phyloP scores from a whole-genome alignment of 768 basidiomycete species.

The Amanita brunnescens region DNA sequence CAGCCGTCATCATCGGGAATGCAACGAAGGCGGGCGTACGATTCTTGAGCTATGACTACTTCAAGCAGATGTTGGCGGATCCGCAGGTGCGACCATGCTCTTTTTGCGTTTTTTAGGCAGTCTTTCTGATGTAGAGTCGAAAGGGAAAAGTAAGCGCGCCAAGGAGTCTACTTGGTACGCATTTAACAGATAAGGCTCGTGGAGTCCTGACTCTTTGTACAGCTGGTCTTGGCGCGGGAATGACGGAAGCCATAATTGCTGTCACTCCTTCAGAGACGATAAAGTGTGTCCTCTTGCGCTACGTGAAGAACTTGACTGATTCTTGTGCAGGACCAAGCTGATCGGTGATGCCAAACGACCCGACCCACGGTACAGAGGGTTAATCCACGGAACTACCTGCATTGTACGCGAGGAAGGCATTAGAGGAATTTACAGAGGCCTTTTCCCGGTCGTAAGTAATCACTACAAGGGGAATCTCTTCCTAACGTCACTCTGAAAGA shows the following conservation, averaged over 20 bases:
- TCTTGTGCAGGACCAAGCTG: constrained; percentile 75
- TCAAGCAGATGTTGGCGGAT: constrained; percentile 80
- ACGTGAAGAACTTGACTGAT: too few relatives aligned
- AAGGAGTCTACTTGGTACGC: constrained; percentile 67
- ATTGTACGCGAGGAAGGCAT: constrained; percentile 86
- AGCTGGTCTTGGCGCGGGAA: constrained; percentile 82
- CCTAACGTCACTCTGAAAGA: constrained; percentile 35
- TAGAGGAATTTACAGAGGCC: constrained; percentile 77
- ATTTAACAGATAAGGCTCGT: background rate
- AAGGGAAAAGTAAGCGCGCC: constrained; percentile 90
- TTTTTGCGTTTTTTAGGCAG: background rate
- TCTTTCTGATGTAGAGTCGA: constrained; percentile 1
- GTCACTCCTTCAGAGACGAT: too few relatives aligned
- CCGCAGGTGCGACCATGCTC: constrained; percentile 46
- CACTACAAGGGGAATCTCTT: background rate
- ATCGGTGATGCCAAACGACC: constrained; percentile 90
- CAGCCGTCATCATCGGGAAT: constrained; percentile 86
- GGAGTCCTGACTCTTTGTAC: constrained; percentile 1
- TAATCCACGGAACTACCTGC: constrained; percentile 72
- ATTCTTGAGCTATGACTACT: constrained; percentile 91
- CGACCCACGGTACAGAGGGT: constrained; percentile 76
- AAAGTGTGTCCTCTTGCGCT: too few relatives aligned
- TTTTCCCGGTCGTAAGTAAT: constrained; percentile 81
- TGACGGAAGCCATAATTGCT: constrained; percentile 88
- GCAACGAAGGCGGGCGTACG: constrained; percentile 91